Evolutionary conservation across 164 flowering plant species (phyloP).

Genomic region (Litsea cubeba): DNA sequence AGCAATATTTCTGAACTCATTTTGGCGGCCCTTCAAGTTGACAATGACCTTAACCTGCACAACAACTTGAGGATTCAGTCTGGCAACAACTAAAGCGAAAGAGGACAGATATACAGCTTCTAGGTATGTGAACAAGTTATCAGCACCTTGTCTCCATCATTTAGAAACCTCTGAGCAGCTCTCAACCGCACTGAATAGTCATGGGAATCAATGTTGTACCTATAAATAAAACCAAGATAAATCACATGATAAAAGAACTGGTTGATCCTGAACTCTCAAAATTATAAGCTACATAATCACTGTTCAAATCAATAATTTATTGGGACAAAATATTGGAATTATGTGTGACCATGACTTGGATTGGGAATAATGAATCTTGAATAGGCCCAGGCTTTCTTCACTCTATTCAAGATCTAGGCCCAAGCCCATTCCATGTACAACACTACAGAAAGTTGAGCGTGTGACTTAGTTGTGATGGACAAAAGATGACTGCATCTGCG

Average conservation of each 20-base stretch:
- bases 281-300: background rate
- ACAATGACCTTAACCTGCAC: constrained; percentile 86
- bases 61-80: constrained; percentile 11
- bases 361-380: too few species aligned
- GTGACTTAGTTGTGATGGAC: too few species aligned
- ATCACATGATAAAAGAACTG: background rate
- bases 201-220: constrained; percentile 90
- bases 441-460: too few species aligned
- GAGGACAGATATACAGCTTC: background rate
- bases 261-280: background rate
- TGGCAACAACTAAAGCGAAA: background rate
- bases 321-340: background rate
- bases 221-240: constrained; percentile 19
- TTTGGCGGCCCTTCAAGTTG: constrained; percentile 85
- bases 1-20: constrained; percentile 73
- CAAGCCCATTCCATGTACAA: too few species aligned
- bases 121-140: background rate
- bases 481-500: too few species aligned
- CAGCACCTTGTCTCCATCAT: constrained; percentile 82
- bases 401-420: background rate
- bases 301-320: background rate
- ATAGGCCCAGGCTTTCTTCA: background rate
- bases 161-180: constrained; percentile 77
- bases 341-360: too few species aligned
- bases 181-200: constrained; percentile 82